Evolutionary conservation across 225 moss, liverwort and hornwort genomes (phyloP), one percentile per base, ranked within the genome.

Genomic region (Physcomitrium patens): DNA sequence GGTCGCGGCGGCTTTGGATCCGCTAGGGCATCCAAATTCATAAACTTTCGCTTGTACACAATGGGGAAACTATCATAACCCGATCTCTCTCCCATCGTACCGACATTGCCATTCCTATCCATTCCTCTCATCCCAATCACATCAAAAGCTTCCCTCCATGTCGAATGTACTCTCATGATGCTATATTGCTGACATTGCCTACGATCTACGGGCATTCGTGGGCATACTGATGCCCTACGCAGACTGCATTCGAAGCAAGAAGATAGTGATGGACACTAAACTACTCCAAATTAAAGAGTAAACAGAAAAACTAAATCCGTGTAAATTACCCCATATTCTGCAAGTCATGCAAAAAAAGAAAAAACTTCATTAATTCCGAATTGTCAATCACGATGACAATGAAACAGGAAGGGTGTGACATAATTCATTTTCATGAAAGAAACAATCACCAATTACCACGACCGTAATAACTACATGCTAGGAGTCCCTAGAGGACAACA

Each of bases 41-140:
- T 67, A 57, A 68, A 69, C 62, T 84, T 87, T 65, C 87, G 81
- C 75, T 80, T 84, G 55, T 87, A 87, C 71, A 87, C 87, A 56
- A 87, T 79, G 55, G 87, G 87, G 44, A 82, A 87, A 75, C 77
- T 82, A 23, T 87, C 87, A 75, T 65, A 45, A 15, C 63, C 75
- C 43, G 74, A 55, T 54, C 54, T 68, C 60, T 10, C 67, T 47
- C 37, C 69, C 13, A 53, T 60, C 51, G 61, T 27, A 7, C 73
- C 81, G 18, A 1, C 79, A 71, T 76, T 77, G 24, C 69, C 76
- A 52, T 60, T 78, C 43, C 69, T 62, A 65, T 72, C 81, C 70
- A 69, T 31, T 16, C 50, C 83, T 71, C 16, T 64, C 68, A 22
- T 60, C 43, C 71, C 75, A 58, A 66, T 74, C 69, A 65, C 48